phyloP scores from a whole-genome alignment of 345 rosid genomes.

The Salix exigua region DNA sequence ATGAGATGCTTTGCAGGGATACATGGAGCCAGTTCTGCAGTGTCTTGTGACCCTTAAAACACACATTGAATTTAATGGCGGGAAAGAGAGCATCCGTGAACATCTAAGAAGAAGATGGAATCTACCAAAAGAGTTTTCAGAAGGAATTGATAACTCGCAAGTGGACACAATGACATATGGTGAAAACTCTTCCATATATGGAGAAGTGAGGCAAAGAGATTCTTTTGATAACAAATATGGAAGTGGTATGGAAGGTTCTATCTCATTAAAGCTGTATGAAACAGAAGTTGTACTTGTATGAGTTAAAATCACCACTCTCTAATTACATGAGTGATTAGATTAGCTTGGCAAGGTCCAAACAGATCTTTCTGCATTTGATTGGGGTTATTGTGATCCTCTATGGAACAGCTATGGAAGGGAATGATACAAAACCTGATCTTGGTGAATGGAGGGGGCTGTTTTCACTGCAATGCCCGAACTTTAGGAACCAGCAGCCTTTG shows the following conservation, averaged over 20 bases:
- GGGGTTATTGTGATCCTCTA: neutral
- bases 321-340: neutral
- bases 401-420: neutral
- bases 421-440: neutral
- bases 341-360: neutral
- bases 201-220: neutral
- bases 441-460: neutral
- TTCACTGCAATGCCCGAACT: neutral
- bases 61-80: conserved; percentile 35
- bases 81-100: conserved; percentile 31
- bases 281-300: conserved; percentile 5
- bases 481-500: neutral
- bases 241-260: neutral
- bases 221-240: neutral
- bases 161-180: conserved; percentile 3
- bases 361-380: neutral
- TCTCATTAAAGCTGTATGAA: conserved; percentile 7
- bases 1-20: conserved; percentile 47
- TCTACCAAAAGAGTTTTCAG: conserved; percentile 21
- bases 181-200: neutral
- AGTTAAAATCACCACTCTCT: neutral
- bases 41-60: conserved; percentile 64
- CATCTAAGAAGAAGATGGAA: conserved; percentile 53
- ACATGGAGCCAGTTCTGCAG: conserved; percentile 65
- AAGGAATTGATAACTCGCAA: conserved; percentile 1